phyloP scores from a whole-genome alignment of 2,329 filamentous ascomycete species.

The Alternaria postmessia region DNA sequence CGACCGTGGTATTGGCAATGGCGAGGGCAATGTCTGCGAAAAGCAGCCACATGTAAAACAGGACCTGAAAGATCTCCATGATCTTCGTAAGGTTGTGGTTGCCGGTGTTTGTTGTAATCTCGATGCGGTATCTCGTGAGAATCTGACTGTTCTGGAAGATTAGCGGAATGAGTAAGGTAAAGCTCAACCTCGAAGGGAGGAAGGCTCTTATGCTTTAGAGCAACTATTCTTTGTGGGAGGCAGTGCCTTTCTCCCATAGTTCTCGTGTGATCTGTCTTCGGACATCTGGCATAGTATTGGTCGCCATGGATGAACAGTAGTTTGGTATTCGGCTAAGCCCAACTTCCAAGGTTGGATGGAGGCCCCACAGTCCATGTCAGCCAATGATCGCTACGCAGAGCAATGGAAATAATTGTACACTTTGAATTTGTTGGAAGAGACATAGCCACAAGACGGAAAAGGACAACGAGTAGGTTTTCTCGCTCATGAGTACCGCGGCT shows the following conservation, averaged over 20 bases:
- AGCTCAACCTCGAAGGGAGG: not conserved
- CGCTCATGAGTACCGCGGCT: too few species aligned
- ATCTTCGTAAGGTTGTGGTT: rapidly evolving
- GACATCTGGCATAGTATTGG: not conserved
- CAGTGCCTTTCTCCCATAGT: not conserved
- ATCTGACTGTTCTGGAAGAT: too few species aligned
- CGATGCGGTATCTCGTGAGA: too few species aligned
- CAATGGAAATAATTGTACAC: too few species aligned
- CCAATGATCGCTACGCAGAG: too few species aligned
- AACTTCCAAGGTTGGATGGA: not conserved
- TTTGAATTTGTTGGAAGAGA: too few species aligned
- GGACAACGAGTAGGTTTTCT: too few species aligned
- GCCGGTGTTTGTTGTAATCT: not conserved
- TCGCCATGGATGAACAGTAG: not conserved
- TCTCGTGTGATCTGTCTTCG: not conserved
- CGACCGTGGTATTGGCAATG: rapidly evolving
- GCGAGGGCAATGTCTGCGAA: not conserved
- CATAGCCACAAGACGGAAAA: too few species aligned
- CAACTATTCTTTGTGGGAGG: rapidly evolving
- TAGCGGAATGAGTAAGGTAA: not conserved
- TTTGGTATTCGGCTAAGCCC: not conserved
- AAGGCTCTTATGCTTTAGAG: not conserved
- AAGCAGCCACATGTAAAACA: not conserved
- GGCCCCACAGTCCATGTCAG: not conserved
- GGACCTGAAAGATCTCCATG: rapidly evolving